Percentiles rank a stretch among this genome's conserved stretches.
These are phyloP conservation scores for Hanseniaspora clermontiae DNA, from an alignment of 805 yeast species.

Conservation along the genomic window DNA sequence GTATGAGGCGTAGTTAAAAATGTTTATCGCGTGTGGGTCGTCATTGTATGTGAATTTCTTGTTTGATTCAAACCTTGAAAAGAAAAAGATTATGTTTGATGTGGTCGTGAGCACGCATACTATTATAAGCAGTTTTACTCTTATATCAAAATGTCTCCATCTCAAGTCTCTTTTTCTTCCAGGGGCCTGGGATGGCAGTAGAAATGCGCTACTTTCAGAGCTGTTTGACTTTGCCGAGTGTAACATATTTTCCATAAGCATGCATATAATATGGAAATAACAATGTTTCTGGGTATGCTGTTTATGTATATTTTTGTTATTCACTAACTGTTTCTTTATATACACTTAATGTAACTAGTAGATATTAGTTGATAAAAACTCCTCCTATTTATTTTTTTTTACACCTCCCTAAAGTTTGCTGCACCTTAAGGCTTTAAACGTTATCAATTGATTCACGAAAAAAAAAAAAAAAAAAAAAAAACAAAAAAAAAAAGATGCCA, in stretches of 20 bases:
- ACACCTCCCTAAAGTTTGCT: too few relatives aligned
- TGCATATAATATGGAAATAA: too few relatives aligned
- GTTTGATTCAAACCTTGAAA: not conserved
- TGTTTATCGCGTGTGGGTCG: not conserved
- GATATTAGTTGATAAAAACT: too few relatives aligned
- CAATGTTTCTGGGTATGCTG: too few relatives aligned
- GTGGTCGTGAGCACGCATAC: not conserved
- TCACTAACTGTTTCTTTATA: too few relatives aligned
- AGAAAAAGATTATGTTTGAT: not conserved
- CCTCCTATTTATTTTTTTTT: too few relatives aligned
- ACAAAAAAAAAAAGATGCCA: not conserved
- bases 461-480: too few relatives aligned
- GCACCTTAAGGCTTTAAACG: not conserved
- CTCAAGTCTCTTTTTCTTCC: not conserved
- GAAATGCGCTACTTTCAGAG: not conserved
- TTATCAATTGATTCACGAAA: not conserved
- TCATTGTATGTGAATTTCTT: not conserved
- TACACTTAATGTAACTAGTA: too few relatives aligned
- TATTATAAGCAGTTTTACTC: not conserved
- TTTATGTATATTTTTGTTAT: too few relatives aligned
- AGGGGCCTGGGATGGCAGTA: not conserved
- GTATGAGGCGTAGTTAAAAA: slow-evolving; percentile 19
- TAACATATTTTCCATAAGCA: not conserved
- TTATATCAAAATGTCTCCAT: not conserved
- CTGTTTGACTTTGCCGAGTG: not conserved